These are phyloP conservation scores for Colletotrichum simmondsii DNA, from an alignment of 2,329 filamentous ascomycete species.

Conservation along the genomic window DNA sequence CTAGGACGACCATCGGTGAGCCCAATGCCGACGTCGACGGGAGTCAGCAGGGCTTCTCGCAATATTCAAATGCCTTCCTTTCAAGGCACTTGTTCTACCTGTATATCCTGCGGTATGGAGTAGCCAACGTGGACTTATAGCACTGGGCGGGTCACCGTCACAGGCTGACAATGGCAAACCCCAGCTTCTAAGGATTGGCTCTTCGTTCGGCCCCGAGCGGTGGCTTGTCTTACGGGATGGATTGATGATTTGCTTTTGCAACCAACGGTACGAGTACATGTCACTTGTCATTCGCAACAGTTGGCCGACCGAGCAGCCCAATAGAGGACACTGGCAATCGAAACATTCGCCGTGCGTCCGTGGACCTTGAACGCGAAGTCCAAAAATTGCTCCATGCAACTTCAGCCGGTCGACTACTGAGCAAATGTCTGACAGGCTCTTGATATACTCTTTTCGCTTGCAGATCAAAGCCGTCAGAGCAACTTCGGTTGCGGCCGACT, in stretches of 20 bases:
- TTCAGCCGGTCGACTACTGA: neutral
- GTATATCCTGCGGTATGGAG: too few relatives aligned
- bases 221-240: neutral
- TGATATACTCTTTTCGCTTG: neutral
- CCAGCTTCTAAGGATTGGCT: neutral
- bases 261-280: neutral
- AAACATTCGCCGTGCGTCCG: neutral
- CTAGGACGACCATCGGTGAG: neutral
- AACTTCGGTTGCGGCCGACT: neutral
- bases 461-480: neutral
- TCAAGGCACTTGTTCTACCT: neutral
- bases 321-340: constrained; percentile 7
- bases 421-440: neutral
- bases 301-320: constrained; percentile 10
- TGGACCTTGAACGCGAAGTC: constrained; percentile 4
- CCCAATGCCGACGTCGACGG: neutral
- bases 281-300: constrained; percentile 3
- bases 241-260: neutral
- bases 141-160: neutral
- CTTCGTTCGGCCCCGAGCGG: neutral
- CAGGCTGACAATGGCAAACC: neutral
- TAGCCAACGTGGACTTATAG: constrained; percentile 2
- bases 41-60: neutral
- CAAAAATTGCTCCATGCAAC: constrained; percentile 14
- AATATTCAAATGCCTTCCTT: neutral